Conservation (phyloP, 1,284 basidiomycete genomes). For the Trichosporon sp. region DNA sequence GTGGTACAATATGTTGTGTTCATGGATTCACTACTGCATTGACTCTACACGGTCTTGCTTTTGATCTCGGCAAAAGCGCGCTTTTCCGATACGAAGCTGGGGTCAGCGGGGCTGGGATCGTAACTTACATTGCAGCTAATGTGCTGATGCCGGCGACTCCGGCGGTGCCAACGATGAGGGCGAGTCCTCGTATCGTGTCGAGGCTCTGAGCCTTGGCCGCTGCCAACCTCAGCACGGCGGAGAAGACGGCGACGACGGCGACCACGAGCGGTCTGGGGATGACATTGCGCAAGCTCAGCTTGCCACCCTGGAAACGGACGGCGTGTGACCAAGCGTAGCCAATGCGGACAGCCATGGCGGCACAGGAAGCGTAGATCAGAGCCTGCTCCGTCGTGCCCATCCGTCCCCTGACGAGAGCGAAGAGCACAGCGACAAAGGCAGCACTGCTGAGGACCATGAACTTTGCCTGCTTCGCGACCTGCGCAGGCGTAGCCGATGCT, state of each 20-base stretch:
- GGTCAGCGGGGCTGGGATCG: neutral
- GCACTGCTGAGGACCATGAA: constrained; percentile 36
- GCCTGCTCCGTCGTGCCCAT: constrained; percentile 24
- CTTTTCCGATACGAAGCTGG: neutral
- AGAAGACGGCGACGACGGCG: neutral
- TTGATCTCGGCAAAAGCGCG: neutral
- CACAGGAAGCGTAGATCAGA: constrained; percentile 69
- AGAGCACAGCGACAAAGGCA: constrained; percentile 28
- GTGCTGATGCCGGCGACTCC: neutral
- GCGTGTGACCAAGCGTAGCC: constrained; percentile 32
- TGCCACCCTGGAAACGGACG: neutral
- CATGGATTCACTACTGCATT: constrained; percentile 5
- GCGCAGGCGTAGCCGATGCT: constrained; percentile 56
- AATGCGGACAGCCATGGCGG: constrained; percentile 41
- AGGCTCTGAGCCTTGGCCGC: neutral
- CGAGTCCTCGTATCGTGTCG: neutral
- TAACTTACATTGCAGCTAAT: neutral
- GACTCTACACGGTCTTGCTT: neutral
- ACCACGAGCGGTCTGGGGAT: neutral
- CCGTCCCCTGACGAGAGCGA: neutral
- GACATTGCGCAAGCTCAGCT: neutral
- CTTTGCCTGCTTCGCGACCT: constrained; percentile 33
- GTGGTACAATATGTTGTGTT: neutral
- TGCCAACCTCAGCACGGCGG: neutral
- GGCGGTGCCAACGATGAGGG: neutral